Evolutionary conservation across 1,284 basidiomycete species (phyloP), one percentile per base, ranked within the genome.

Genomic region (Leccinum subrobustum): DNA sequence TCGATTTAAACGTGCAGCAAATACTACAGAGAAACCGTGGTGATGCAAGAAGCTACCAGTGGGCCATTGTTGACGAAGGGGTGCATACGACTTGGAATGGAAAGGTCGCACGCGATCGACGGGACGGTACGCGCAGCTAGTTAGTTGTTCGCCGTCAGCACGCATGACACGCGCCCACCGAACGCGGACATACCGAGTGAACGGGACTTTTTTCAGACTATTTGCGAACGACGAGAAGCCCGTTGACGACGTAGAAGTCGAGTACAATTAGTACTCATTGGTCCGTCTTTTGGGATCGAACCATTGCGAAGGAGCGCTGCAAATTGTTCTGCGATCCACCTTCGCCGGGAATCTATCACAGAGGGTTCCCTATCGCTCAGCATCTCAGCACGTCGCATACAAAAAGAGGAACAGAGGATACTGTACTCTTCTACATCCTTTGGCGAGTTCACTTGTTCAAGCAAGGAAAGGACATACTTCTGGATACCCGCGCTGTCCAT

Each of bases 261-360:
- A 98, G 80, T 54, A 95, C 78, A 9, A 81, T 79, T 1, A 1
- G 29, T 31, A 31, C 29, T 1, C 29, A 31, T 31, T 29, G 29
- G 29, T 52, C 80, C 80, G 70, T 96, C 93, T 72, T 93, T 95
- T 7, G 92, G 92, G 44, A 98, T 84, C 0, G 87, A 82, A 6
- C 86, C 84, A 70, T 94, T 96, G 58, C 91, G 87, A 63, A 95
- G 79, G 42, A 98, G 82, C 8, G 85, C 83, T 9, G 86, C 78
- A 27, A 98, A 79, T 77, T 98, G 96, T 60, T 98, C 95, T 52
- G 93, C 82, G 23, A 93, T 86, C 95, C 96, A 98, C 47, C 76
- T 77, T 57, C 93, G 79, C 59, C 84, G 81, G 11, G 82, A 76
- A 67, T 85, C 83, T 39, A 84, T 72, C 14, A 76, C 75, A 52